Evolutionary conservation across 257 asterid species (phyloP).

Genomic region (Asclepias syriaca): DNA sequence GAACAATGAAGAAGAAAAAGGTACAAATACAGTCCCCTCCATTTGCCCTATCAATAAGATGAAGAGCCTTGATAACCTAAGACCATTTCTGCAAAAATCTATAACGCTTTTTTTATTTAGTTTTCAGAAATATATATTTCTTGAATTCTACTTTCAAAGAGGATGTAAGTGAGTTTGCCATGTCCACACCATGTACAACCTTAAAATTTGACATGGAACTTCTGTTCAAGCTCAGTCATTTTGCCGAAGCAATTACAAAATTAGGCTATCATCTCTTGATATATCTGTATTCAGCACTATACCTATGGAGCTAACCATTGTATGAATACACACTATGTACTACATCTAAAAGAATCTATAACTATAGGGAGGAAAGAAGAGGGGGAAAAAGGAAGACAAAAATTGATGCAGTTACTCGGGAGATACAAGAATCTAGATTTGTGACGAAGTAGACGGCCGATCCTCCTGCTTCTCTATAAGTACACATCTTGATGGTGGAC

Average conservation of each 20-base stretch:
- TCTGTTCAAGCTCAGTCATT: not conserved
- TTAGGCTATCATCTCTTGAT: not conserved
- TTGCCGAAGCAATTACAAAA: not conserved
- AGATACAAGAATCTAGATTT: conserved; percentile 29
- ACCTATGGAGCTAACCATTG: not conserved
- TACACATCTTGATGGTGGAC: conserved; percentile 96
- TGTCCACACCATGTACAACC: not conserved
- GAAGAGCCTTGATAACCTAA: too few species aligned
- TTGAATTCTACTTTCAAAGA: not conserved
- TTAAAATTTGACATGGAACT: not conserved
- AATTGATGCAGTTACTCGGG: not conserved
- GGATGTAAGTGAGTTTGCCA: not conserved
- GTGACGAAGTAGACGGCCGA: conserved; percentile 85
- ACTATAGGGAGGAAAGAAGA: not conserved
- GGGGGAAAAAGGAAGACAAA: not conserved
- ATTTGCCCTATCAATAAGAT: too few species aligned
- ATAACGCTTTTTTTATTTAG: not conserved
- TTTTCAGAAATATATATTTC: not conserved
- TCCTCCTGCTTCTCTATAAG: conserved; percentile 91
- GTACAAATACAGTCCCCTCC: too few species aligned
- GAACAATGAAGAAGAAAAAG: not conserved
- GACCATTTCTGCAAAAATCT: not conserved
- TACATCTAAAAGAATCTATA: conserved; percentile 13
- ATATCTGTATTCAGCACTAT: not conserved
- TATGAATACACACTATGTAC: conserved; percentile 11